Base-by-base conservation (phyloP, 1,284 basidiomycete species). In the Microbotryum scabiosae region DNA sequence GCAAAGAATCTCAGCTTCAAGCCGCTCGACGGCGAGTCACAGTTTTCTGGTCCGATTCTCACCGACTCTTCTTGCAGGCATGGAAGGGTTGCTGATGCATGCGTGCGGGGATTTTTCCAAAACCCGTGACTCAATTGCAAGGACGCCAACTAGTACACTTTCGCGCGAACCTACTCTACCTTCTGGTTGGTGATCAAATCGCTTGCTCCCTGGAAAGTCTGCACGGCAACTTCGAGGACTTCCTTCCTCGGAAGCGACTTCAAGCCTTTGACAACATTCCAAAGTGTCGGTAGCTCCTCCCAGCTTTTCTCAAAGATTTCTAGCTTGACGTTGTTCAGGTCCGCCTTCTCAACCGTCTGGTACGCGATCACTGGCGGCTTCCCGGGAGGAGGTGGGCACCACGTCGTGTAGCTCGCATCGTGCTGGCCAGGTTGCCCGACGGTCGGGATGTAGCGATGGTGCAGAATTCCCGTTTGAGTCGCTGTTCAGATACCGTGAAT, bases 391-490 rank as follows among this genome's bases (percentile, higher is more conserved):
- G 66, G 61, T 4, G 64, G 61, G 45, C 62, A 60, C 46, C 59
- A 70, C 2, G 65, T 71, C 10, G 71, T 62, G 51, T 72, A 72
- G 23, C 60, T 62, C 4, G 70, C 70, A 58, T 72, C 71, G 32
- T 67, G 62, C 41, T 66, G 60, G n/a, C 71, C 71, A 3, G 71
- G 71, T 25, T 67, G 49, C 6, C 71, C 71, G 12, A 72, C 70
- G 1, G 66, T 57, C 0, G 71, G 71, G 5, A 72, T 54, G 53
- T 71, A 72, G 10, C 71, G 71, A 50, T 72, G 71, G 32, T 70
- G 68, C 2, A 71, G 48, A 9, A 67, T 60, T 8, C 71, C 71
- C 26, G 68, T 47, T 26, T 69, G 57, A 21, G 66, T 60, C 5
- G 71, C 68, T 69, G 51, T 25, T 23, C 20, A 0, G 21, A 23